Evolutionary conservation across 257 asterid species (phyloP).

Genomic region (Nicotiana obtusifolia): DNA sequence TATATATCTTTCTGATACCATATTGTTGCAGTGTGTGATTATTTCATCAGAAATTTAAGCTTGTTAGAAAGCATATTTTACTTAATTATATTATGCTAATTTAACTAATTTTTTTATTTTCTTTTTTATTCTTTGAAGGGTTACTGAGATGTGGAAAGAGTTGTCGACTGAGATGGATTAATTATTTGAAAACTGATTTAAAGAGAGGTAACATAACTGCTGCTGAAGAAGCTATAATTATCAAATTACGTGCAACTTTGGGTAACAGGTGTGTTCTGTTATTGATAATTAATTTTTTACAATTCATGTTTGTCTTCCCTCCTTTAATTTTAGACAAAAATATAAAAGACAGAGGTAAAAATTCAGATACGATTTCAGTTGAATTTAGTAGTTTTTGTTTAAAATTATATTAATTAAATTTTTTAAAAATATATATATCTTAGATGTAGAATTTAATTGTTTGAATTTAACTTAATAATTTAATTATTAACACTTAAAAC

Average conservation of each 20-base stretch:
- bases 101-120: background rate
- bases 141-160: slow-evolving; percentile 83
- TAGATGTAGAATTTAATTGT: no score
- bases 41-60: background rate
- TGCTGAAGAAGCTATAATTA: slow-evolving; percentile 56
- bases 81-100: background rate
- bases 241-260: slow-evolving; percentile 65
- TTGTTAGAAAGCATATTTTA: background rate
- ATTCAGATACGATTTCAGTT: no score
- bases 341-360: no score
- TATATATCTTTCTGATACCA: background rate
- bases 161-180: slow-evolving; percentile 84
- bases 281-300: background rate
- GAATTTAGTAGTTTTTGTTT: no score
- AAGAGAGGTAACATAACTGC: slow-evolving; percentile 74
- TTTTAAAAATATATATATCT: no score
- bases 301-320: background rate
- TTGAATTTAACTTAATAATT: no score
- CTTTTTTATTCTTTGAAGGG: slow-evolving; percentile 24
- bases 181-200: slow-evolving; percentile 70
- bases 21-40: background rate
- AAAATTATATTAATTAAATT: no score
- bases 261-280: slow-evolving; percentile 61
- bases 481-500: no score
- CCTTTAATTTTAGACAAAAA: background rate